These are phyloP conservation scores for Globisporangium solare DNA, from an alignment of 352 stramenopile genomes.

Conservation along the genomic window DNA sequence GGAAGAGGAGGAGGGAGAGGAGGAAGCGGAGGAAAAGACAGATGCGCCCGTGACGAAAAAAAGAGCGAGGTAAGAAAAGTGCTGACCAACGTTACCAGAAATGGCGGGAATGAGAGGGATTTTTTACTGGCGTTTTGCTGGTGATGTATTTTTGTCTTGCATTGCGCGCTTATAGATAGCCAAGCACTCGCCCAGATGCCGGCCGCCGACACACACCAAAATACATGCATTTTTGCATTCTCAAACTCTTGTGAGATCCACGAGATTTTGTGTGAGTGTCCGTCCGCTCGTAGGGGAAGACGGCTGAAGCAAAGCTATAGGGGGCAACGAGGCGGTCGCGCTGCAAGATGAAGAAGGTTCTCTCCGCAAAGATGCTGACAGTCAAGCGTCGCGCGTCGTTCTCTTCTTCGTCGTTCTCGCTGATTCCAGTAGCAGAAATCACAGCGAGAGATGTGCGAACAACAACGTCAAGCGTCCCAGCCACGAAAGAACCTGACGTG, in stretches of 20 bases:
- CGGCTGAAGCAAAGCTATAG: not conserved
- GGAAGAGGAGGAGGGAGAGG: slow-evolving; percentile 16
- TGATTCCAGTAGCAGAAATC: slow-evolving; percentile 8
- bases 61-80: slow-evolving; percentile 3
- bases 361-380: slow-evolving; percentile 2
- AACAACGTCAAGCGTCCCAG: not conserved
- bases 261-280: too few species aligned
- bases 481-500: slow-evolving; percentile 25
- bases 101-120: not conserved
- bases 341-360: slow-evolving; percentile 12
- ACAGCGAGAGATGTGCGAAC: too few species aligned
- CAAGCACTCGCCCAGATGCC: not conserved
- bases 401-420: slow-evolving; percentile 16
- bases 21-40: not conserved
- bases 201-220: too few species aligned
- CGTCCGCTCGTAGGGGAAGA: not conserved
- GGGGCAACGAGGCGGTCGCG: too few species aligned
- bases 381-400: slow-evolving; percentile 14
- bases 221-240: too few species aligned
- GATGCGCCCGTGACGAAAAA: slow-evolving; percentile 7
- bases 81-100: not conserved
- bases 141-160: not conserved
- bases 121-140: too few species aligned
- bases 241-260: too few species aligned
- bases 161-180: slow-evolving; percentile 7